Percentiles rank a stretch among this genome's conserved stretches.
Evolutionary conservation across 2,329 filamentous ascomycete genomes (phyloP).

Genomic region (Pseudogymnoascus pannorum): DNA sequence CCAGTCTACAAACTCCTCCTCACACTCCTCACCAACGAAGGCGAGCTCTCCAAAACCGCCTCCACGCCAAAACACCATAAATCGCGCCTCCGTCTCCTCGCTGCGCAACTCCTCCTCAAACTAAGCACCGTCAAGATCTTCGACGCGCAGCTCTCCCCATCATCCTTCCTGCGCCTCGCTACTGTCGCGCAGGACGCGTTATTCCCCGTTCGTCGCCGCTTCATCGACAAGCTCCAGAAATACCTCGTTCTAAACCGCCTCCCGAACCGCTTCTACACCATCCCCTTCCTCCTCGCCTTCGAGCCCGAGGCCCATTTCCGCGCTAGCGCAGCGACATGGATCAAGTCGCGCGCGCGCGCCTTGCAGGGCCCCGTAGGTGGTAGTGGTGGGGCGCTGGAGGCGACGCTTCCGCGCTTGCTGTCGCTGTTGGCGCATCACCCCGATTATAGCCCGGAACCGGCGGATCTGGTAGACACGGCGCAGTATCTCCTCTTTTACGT

Average conservation of each 20-base stretch:
- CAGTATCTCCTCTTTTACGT: constrained; percentile 89
- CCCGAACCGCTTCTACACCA: constrained; percentile 72
- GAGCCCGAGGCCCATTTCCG: constrained; percentile 72
- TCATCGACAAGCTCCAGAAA: constrained; percentile 82
- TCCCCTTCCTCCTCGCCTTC: constrained; percentile 85
- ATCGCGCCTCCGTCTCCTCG: constrained; percentile 71
- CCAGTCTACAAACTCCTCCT: constrained; percentile 74
- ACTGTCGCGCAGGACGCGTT: constrained; percentile 73
- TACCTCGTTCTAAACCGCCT: constrained; percentile 70
- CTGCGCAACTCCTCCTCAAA: constrained; percentile 76
- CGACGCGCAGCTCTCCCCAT: constrained; percentile 65
- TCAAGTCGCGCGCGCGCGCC: constrained; percentile 66
- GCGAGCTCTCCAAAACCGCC: constrained; percentile 69
- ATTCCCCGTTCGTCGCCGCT: constrained; percentile 65
- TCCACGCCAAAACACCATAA: constrained; percentile 73
- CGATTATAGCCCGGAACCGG: constrained; percentile 63
- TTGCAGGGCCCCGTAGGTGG: constrained; percentile 33
- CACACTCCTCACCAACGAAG: constrained; percentile 64
- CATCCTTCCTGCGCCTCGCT: constrained; percentile 74
- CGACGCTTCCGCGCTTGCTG: constrained; percentile 71
- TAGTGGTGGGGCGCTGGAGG: constrained; percentile 55
- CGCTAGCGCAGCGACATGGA: constrained; percentile 75
- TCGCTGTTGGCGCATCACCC: constrained; percentile 90
- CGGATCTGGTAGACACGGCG: constrained; percentile 72
- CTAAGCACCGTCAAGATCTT: constrained; percentile 69